These are phyloP conservation scores for Trichoderma sp. DNA, from an alignment of 2,329 filamentous ascomycete species.

Conservation along the genomic window DNA sequence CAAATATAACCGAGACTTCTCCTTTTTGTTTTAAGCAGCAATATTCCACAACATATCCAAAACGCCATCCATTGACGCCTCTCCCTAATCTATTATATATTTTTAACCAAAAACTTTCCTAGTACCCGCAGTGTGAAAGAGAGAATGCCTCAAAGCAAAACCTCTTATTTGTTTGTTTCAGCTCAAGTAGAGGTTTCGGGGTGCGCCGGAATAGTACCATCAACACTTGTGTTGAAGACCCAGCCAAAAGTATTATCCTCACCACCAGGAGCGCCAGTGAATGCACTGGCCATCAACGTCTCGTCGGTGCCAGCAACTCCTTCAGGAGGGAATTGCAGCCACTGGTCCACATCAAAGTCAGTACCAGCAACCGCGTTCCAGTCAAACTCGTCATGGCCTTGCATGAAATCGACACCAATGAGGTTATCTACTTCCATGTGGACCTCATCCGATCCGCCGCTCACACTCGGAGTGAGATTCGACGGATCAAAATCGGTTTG, in stretches of 20 bases:
- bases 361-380: slow-evolving; percentile 55
- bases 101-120: background rate
- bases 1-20: background rate
- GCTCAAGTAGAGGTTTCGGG: background rate
- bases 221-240: slow-evolving; percentile 32
- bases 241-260: slow-evolving; percentile 33
- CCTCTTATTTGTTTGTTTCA: background rate
- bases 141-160: background rate
- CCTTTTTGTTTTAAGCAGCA: background rate
- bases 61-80: background rate
- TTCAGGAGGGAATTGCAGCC: slow-evolving; percentile 59
- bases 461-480: slow-evolving; percentile 48
- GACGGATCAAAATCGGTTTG: slow-evolving; percentile 47
- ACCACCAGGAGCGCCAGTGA: slow-evolving; percentile 30
- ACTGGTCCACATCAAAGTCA: slow-evolving; percentile 60
- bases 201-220: slow-evolving; percentile 12
- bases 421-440: slow-evolving; percentile 38
- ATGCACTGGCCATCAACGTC: slow-evolving; percentile 38
- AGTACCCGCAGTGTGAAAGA: background rate
- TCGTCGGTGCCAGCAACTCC: slow-evolving; percentile 45
- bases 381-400: slow-evolving; percentile 52
- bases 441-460: slow-evolving; percentile 45
- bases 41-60: background rate
- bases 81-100: background rate
- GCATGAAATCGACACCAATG: slow-evolving; percentile 49